Base-by-base conservation (phyloP, 805 yeast genomes). In the Starmerella bombicola region DNA sequence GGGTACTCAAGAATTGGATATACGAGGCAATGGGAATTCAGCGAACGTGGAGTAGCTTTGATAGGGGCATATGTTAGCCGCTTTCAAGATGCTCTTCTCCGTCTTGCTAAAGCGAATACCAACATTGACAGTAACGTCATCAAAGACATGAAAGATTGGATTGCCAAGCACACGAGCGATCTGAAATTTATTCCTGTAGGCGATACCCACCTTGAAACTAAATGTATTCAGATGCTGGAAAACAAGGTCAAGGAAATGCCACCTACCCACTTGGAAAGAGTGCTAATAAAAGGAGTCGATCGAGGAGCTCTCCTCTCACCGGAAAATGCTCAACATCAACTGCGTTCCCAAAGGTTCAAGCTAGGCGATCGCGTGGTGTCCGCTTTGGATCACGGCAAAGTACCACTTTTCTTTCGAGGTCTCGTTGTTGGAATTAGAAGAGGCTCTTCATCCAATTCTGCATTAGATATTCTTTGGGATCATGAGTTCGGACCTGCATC, bases 341-440 rank as follows among this genome's bases (percentile, higher is more conserved):
- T 91, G 50, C 72, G 79, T 41, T 68, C 70, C 30, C 99, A 91
- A 64, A 63, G 68, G 34, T 91, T 91, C 57, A 69, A 71, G 22
- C 67, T 91, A 18, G 98, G 98, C 53, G 96, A 91, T 55, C 73
- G 98, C 46, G 83, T 91, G 23, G 71, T 81, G 19, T 85, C 82
- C 50, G 80, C 84, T 18, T 79, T 80, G 52, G 81, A 78, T 52
- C 75, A 81, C 19, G 97, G 97, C 38, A 84, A 82, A 55, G 94
- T 86, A 13, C 94, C 95, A 21, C 62, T 78, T 42, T 84, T 80
- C 56, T 70, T 82, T 20, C 80, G 80, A 54, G 99, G 99, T 58
- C 85, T 95, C 1, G 93, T 91, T 40, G 79, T 82, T 37, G 66
- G 74, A 30, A 83, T 82, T 31, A 69, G 74, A 26, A 33, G 37